Evolutionary conservation across 805 yeast genomes (phyloP), one percentile per base, ranked within the genome.

Genomic region (Kluyveromyces wickerhamii): DNA sequence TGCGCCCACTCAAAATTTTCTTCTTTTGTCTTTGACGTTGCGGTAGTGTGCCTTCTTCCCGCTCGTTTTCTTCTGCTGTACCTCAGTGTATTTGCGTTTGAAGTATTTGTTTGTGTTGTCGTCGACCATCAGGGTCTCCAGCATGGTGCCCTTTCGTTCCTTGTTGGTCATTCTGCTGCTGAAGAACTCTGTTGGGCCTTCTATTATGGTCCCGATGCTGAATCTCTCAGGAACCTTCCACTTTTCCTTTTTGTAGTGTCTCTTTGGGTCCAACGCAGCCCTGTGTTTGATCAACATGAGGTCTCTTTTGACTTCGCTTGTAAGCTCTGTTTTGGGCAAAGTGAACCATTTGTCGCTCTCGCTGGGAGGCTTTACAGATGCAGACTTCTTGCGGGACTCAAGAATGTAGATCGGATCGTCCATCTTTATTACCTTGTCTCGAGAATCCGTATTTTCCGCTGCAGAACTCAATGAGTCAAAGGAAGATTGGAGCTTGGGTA

Each of bases 241-340:
- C 41, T 77, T 77, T 39, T 81, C 92, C 56, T 84, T 85, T 60
- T 84, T 86, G 62, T 92, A 92, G 60, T 86, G 95, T 48, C 96
- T 73, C 62, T 92, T 92, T 6, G 96, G 97, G 54, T 92, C 97
- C 42, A 92, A 67, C 7, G 87, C 95, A 37, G 82, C 80, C 60
- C 98, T 76, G 63, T 89, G 84, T 51, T 85, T 79, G 40, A 92
- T 66, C 11, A 92, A 62, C 50, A 76, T 65, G 47, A 92, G 54
- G 55, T 92, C 97, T 39, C 94, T 69, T 51, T 81, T 81, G 14
- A 83, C 54, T 31, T 51, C 48, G 18, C 39, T 43, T 19, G 71
- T 69, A 2, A 79, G 75, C 46, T 82, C 92, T 5, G 79, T 76
- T 45, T 74, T 77, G 20, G 86, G 85, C 71, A 88, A 66, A 34